Base-by-base conservation (phyloP, 257 asterid genomes). In the Capsicum pubescens region DNA sequence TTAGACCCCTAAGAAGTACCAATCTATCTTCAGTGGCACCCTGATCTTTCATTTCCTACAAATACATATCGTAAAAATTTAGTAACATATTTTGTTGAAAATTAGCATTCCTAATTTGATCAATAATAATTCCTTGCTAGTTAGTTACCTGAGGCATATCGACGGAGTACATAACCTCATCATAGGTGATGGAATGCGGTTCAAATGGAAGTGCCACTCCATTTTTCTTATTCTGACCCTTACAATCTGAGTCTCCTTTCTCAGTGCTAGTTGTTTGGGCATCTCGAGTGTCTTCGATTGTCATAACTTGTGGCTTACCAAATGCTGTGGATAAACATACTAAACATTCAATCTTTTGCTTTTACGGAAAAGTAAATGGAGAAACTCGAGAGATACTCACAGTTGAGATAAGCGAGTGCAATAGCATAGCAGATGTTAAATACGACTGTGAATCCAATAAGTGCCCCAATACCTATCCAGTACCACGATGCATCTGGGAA, bases 391-490 rank as follows among this genome's bases (percentile, higher is more conserved):
- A 63, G 84, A n/a, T 5, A 90, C 94, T 83, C 52, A 92, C 94
- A 79, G 32, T 87, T 69, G 19, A 92, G 90, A 69, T 12, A 91
- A 5, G 83, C 82, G 3, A 92, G 91, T 8, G 88, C 79, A 7
- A 85, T n/a, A 55, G 87, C 71, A 81, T 59, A 89, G 55, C 77
- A 0, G 52, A 84, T 14, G 90, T 92, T 92, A 89, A 89, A 88
- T 56, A 92, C 0, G 26, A 76, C 68, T 35, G 86, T 54, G 79
- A 88, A 90, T 69, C 91, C 94, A 32, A 85, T 1, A 11, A 70
- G 74, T 6, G 91, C 96, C 50, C 89, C 92, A 1, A 86, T 58
- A 56, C 96, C 94, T 9, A 92, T 85, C 96, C 96, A 92, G 44
- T 91, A 92, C 96, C 96, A 91, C 61, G 89, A 88, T 32, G 93